Conservation (phyloP, 345 rosid genomes). For the Eucalyptus camaldulensis region DNA sequence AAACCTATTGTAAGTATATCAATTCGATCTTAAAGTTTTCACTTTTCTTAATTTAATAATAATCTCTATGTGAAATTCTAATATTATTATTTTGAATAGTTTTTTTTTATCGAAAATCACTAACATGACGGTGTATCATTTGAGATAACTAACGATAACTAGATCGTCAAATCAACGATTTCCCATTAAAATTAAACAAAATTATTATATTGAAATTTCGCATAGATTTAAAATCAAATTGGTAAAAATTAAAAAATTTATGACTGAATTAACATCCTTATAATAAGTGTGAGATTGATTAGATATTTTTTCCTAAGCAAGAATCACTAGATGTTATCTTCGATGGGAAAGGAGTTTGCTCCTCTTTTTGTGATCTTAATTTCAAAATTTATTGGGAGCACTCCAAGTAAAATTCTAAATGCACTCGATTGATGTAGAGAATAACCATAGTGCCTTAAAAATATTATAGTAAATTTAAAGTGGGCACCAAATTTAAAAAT, state of each 20-base stretch:
- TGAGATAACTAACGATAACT: background rate
- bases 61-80: background rate
- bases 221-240: background rate
- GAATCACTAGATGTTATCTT: background rate
- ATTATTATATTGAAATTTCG: background rate
- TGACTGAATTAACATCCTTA: background rate
- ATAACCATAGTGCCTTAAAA: background rate
- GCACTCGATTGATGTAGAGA: background rate
- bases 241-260: background rate
- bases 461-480: background rate
- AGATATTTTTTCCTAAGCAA: background rate
- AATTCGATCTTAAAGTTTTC: background rate
- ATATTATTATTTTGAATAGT: accelerated
- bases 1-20: background rate
- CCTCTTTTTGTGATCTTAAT: background rate
- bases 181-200: accelerated
- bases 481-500: background rate
- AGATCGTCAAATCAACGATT: accelerated
- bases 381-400: background rate
- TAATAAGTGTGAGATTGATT: background rate
- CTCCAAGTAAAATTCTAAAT: background rate
- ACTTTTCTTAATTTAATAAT: background rate
- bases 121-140: accelerated
- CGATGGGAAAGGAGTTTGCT: background rate
- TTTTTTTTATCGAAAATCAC: background rate